Evolutionary conservation across 805 yeast species (phyloP), one percentile per base, ranked within the genome.

Genomic region (Saturnispora sekii): DNA sequence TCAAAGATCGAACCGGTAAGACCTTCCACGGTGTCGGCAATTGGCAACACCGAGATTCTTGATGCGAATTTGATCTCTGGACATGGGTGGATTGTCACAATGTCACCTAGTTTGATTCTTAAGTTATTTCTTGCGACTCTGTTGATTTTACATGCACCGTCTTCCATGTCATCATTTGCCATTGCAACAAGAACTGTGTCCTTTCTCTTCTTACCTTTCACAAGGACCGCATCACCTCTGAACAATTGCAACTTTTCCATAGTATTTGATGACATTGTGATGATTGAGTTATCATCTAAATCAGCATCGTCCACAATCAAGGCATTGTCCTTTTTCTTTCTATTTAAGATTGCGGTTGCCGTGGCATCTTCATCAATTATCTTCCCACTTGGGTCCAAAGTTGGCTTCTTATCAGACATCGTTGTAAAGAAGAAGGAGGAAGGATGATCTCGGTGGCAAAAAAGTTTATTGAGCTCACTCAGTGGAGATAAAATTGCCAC

Each of bases 1-100:
- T 93, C 99, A 56, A 93, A 93, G 55, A 93, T 71, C 9, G 96
- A 87, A 51, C 98, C 98, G 12, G 97, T 93, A 49, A 93, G 74
- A 51, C 98, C 98, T 69, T 93, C 98, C 53, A 93, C 90, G 45
- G 98, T 89, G 62, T 93, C 98, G 49, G 97, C 95, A 61, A 93
- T 85, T 46, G 99, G 98, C 66, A 93, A 72, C 39, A 90, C 96
- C 10, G 95, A 83, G 59, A 93, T 90, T 66, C 97, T 78, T 51
- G 85, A 73, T 56, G 98, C 97, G 61, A 89, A 93, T 69, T 93
- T 90, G 74, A 93, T 90, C 64, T 93, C 98, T 15, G 98, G 96
- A 64, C 96, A 90, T 40, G 98, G 93, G 62, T 86, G 95, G 49
- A 93, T 74, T 28, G 95, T 74, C 48, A 93, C 78, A 48, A 93